These are phyloP conservation scores for Spizellomyces punctatus DNA, from an alignment of 192 early-diverging fungal species.

Conservation along the genomic window DNA sequence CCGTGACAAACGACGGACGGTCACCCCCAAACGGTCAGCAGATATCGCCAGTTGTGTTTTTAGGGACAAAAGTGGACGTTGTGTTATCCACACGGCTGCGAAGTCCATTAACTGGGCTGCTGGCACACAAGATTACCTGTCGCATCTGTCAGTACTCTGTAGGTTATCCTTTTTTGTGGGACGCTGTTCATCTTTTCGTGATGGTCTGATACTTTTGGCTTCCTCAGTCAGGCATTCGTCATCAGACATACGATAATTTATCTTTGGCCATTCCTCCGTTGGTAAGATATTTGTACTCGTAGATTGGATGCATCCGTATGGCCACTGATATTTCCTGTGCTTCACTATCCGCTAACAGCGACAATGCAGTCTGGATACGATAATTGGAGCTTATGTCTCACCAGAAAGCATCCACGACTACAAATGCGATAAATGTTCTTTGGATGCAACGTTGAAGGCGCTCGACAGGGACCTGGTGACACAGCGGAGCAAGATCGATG, in stretches of 20 bases:
- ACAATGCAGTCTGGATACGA: conserved; percentile 52
- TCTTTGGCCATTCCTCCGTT: conserved; percentile 67
- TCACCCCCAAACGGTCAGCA: too few relatives aligned
- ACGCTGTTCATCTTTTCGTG: background rate
- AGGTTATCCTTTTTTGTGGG: conserved; percentile 5
- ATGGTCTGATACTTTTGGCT: too few relatives aligned
- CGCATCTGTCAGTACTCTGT: conserved; percentile 76
- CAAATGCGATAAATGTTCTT: conserved; percentile 67
- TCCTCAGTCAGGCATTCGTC: conserved; percentile 65
- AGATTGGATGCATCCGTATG: background rate
- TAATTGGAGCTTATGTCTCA: conserved; percentile 56
- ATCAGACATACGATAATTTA: conserved; percentile 81
- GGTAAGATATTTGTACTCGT: conserved; percentile 3
- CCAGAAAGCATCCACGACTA: conserved; percentile 70
- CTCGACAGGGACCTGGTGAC: conserved; percentile 39
- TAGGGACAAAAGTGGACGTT: too few relatives aligned
- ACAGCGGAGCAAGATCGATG: conserved; percentile 4
- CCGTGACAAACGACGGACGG: too few relatives aligned
- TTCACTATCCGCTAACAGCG: background rate
- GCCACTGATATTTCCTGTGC: background rate
- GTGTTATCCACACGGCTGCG: background rate
- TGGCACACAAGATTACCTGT: conserved; percentile 77
- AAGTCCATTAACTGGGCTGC: conserved; percentile 78
- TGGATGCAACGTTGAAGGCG: conserved; percentile 45
- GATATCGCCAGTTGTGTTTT: too few relatives aligned